Conservation (phyloP, 176 grass and related monocot species). For the Cenchrus americanus region DNA sequence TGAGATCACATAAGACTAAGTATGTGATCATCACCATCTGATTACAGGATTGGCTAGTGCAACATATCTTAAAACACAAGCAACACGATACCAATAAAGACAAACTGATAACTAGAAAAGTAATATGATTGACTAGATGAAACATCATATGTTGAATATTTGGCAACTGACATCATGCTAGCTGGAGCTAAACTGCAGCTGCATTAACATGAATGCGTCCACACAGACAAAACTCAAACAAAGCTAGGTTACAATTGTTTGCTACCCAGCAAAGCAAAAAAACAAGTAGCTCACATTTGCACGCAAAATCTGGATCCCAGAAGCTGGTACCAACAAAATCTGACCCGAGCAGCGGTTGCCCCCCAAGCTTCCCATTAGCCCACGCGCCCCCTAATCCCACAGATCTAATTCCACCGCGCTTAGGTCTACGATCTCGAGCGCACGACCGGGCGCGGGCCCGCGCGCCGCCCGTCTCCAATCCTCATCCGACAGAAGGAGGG, state of each 20-base stretch:
- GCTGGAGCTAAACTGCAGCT: neutral
- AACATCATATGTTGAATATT: neutral
- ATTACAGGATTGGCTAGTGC: neutral
- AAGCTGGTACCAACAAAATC: neutral
- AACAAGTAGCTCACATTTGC: neutral
- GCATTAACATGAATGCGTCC: neutral
- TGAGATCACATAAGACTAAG: conserved; percentile 1
- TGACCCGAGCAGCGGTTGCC: neutral
- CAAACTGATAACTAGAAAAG: neutral
- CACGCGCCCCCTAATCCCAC: conserved; percentile 5
- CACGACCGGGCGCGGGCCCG: neutral
- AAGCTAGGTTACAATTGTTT: neutral
- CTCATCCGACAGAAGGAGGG: conserved; percentile 22
- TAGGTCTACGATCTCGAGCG: conserved; percentile 1
- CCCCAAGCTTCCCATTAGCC: neutral
- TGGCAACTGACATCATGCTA: neutral
- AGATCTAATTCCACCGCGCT: conserved; percentile 39
- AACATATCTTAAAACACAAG: neutral
- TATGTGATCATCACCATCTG: neutral
- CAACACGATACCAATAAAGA: neutral
- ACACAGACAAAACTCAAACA: neutral
- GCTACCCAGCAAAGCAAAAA: neutral
- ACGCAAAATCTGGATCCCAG: neutral
- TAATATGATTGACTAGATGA: neutral
- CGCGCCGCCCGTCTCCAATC: neutral